A percentile compares a stretch with the other conserved stretches of the same genome.
phyloP scores from a whole-genome alignment of 2,329 filamentous ascomycete species.

The Stylonectria norvegica region DNA sequence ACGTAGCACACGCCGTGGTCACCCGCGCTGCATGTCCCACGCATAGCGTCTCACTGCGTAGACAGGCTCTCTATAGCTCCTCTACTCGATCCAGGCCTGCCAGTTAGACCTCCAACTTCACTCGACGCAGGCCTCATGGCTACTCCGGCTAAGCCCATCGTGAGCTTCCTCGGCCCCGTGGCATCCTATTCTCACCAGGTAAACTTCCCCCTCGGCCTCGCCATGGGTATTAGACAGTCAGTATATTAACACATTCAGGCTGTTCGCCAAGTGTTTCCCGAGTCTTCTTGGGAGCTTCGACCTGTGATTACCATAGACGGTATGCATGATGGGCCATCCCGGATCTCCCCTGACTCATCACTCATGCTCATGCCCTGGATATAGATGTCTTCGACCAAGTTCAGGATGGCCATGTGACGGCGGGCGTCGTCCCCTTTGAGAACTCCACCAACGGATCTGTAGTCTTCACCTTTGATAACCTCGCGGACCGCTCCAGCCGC shows the following conservation, averaged over 20 bases:
- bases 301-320: conserved; percentile 52
- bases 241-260: conserved; percentile 36
- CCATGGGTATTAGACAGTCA: conserved; percentile 17
- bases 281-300: conserved; percentile 44
- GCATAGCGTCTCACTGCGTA: conserved; percentile 1
- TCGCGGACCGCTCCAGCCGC: conserved; percentile 66
- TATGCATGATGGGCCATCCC: conserved; percentile 23
- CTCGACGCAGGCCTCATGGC: conserved; percentile 22
- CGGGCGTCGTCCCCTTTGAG: conserved; percentile 89
- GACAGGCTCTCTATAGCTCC: conserved; percentile 1
- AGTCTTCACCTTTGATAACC: conserved; percentile 81
- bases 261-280: conserved; percentile 46
- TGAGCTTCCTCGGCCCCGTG: conserved; percentile 48
- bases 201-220: conserved; percentile 11
- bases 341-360: background rate
- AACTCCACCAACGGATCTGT: conserved; percentile 95
- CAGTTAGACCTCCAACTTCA: too few species aligned
- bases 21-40: conserved; percentile 2
- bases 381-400: conserved; percentile 77
- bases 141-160: conserved; percentile 36
- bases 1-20: conserved; percentile 2
- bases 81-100: conserved; percentile 4
- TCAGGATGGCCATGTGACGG: conserved; percentile 59
- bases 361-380: conserved; percentile 9
- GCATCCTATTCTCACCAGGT: conserved; percentile 53